Evolutionary conservation across 352 stramenopile genomes (phyloP), one percentile per base, ranked within the genome.

Genomic region (Thalassiosira gravida): DNA sequence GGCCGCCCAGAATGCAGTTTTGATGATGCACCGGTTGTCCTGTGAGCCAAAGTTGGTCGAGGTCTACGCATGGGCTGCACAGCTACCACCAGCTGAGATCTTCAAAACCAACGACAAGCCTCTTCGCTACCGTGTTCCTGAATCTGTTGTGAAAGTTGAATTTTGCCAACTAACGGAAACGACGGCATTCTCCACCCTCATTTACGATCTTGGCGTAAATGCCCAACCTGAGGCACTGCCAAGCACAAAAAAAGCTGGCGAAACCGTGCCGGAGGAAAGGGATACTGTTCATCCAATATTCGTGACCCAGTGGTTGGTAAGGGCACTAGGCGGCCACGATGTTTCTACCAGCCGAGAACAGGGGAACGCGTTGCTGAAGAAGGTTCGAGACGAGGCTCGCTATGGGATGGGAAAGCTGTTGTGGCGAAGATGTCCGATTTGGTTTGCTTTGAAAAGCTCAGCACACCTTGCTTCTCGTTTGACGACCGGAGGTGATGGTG

Each of bases 381-480:
- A 63, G 35, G 55, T 63, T 24, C 29, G 55, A 27, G 55, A 63
- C 16, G 55, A 63, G 20, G 55, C 55, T 47, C 55, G 27, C 39
- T 68, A 58, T 18, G 70, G 70, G n/a, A 56, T 30, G n/a, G 47
- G 47, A 22, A 56, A 30, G 22, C 47, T 56, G 16, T n/a, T 56
- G 47, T 56, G 47, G 47, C 47, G 47, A 25, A 56, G 47, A 56
- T 56, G 47, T 29, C 47, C 47, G 6, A 56, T 56, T 56, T 56
- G 47, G 47, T 56, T 56, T 56, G 47, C 47, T 25, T 56, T 56
- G 47, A 56, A 30, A 22, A 56, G 47, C 20, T 3, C 47, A 56
- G 16, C 20, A 29, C 47, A 56, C 47, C 30, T 56, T 25, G 47
- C 47, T 13, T 16, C 47, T 13, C 47, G 47, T 9, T 29, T 56